Conservation (phyloP, 495 filamentous ascomycete genomes). For the Lichenothelia convexa region DNA sequence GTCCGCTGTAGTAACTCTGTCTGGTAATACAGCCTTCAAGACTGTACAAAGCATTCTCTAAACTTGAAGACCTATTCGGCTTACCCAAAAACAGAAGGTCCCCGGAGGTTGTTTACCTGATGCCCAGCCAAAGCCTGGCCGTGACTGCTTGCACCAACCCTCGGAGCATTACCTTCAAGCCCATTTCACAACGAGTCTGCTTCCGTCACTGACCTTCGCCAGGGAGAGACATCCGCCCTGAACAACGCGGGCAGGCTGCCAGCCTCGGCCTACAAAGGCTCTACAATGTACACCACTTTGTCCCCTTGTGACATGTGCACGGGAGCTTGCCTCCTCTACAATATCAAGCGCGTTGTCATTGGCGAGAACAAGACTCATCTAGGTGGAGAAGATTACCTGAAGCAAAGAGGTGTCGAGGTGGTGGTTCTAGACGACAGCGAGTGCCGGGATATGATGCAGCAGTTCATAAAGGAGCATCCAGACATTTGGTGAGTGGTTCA, state of each 20-base stretch:
- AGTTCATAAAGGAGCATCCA: conserved; percentile 59
- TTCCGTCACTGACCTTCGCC: conserved; percentile 2
- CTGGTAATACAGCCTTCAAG: too few relatives aligned
- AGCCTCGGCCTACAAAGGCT: conserved; percentile 48
- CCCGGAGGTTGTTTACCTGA: too few relatives aligned
- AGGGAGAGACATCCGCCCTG: conserved; percentile 70
- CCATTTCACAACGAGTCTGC: not conserved
- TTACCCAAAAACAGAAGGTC: too few relatives aligned
- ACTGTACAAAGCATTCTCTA: too few relatives aligned
- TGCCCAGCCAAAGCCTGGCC: too few relatives aligned
- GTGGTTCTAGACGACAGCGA: conserved; percentile 49
- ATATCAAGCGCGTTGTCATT: conserved; percentile 62
- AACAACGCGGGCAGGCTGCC: conserved; percentile 62
- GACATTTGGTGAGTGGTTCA: conserved; percentile 43
- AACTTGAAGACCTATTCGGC: too few relatives aligned
- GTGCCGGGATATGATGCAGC: conserved; percentile 56
- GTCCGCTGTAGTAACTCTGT: too few relatives aligned
- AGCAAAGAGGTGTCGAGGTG: conserved; percentile 54
- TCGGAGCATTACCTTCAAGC: too few relatives aligned
- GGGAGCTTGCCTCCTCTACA: conserved; percentile 65
- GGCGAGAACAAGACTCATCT: conserved; percentile 69
- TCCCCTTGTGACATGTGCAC: conserved; percentile 86
- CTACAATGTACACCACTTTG: conserved; percentile 76
- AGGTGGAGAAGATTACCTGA: conserved; percentile 59
- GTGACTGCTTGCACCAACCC: too few relatives aligned